Conservation (phyloP, 2,329 filamentous ascomycete genomes). For the Ophiostoma pallidulum region DNA sequence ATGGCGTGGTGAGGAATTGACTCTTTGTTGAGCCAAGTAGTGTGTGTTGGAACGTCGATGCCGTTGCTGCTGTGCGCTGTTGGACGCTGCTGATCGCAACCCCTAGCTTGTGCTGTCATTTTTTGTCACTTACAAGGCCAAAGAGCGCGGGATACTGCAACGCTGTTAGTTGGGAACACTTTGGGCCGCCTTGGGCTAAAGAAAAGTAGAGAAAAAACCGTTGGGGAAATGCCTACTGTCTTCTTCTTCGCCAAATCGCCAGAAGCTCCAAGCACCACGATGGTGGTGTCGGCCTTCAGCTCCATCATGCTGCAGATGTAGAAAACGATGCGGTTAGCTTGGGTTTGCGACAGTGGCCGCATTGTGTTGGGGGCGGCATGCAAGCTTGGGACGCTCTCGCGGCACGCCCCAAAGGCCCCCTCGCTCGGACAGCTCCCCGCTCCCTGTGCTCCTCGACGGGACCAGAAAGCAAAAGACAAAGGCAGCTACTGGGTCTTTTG, state of each 20-base stretch:
- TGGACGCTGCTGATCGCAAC: too few species aligned
- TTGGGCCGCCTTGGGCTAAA: not conserved
- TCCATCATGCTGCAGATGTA: constrained; percentile 61
- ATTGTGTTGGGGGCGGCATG: too few species aligned
- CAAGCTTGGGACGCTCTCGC: too few species aligned
- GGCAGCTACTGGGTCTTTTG: constrained; percentile 6
- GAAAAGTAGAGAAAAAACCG: constrained; percentile 9
- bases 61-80: too few species aligned
- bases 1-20: too few species aligned
- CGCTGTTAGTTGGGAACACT: constrained; percentile 21
- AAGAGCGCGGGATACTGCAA: constrained; percentile 88
- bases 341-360: not conserved
- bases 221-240: constrained; percentile 52
- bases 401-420: too few species aligned
- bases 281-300: constrained; percentile 96
- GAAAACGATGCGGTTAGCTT: constrained; percentile 9
- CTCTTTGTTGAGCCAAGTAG: not conserved
- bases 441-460: too few species aligned
- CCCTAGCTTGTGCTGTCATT: too few species aligned
- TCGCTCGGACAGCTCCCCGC: too few species aligned
- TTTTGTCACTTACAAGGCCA: constrained; percentile 66
- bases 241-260: constrained; percentile 99
- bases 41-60: not conserved
- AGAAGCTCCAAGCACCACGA: constrained; percentile 92
- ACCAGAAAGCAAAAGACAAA: not conserved